Base-by-base conservation (phyloP, 2,329 filamentous ascomycete species). In the Teratosphaeria zuluensis region DNA sequence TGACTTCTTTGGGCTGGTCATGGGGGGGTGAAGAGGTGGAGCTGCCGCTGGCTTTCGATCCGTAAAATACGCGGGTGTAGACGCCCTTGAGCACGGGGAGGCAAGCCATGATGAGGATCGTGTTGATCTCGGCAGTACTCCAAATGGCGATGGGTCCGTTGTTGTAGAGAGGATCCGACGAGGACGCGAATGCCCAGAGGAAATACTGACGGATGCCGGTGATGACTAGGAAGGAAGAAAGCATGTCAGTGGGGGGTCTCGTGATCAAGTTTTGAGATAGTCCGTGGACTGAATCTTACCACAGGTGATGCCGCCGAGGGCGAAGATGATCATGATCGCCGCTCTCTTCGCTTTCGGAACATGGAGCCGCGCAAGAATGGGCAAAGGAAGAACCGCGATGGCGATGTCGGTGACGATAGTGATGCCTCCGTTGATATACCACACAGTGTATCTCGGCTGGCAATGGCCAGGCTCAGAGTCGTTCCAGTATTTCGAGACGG, bases 351-450 rank as follows among this genome's bases (percentile, higher is more conserved):
- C 63, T 53, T 61, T 64, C 11, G 68, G 68, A 4, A 75, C 63
- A n/a, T 71, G 66, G n/a, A 75, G 66, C 19, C 67, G 56, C 48
- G 68, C 65, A 35, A 74, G 66, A 5, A 71, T 61, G 11, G 69
- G 72, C 4, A 75, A 59, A 0, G 73, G 72, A 6, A 75, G 61
- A 5, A 69, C 46, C 24, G 69, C 69, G 33, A 70, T 67, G 11
- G 66, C 63, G 55, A 74, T 63, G 59, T 75, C 73, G 9, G 72
- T 73, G 24, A 67, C 59, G 51, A 73, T 71, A 58, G 74, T 75
- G 9, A 71, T 62, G 12, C 60, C 66, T 14, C 70, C 65, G 56
- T 72, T 73, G 38, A 30, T 53, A 46, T 16, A 56, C 54, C 42
- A 60, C 24, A 51, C 56, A 51, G 16, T 56, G 24, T 30, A 56